Conservation (phyloP, 179 eudicot species). For the Sideroxylon spinosum region DNA sequence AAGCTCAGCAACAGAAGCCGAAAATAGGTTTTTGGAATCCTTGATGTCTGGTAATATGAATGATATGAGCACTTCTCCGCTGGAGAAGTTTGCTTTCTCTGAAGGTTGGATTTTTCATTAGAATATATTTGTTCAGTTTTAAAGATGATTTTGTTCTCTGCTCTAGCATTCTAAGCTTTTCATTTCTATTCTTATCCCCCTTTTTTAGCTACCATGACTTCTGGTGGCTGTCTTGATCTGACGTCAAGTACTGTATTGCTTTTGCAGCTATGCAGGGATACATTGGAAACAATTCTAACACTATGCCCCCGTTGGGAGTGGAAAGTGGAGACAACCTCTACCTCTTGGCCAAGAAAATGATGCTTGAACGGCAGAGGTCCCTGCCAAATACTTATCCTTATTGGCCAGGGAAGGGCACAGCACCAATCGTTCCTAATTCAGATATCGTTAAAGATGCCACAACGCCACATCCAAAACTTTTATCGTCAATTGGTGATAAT, state of each 20-base stretch:
- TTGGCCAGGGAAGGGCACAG: conserved; percentile 64
- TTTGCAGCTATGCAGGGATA: conserved; percentile 69
- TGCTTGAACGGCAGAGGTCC: conserved; percentile 68
- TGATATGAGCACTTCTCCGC: conserved; percentile 34
- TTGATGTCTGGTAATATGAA: conserved; percentile 62
- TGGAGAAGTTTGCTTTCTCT: conserved; percentile 57
- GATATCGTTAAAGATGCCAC: conserved; percentile 42
- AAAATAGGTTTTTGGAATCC: conserved; percentile 84
- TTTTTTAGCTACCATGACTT: conserved; percentile 6
- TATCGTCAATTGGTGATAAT: conserved; percentile 46
- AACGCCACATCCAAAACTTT: conserved; percentile 41
- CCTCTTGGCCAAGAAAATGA: conserved; percentile 57
- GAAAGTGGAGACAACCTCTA: conserved; percentile 61
- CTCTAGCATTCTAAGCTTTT: background rate
- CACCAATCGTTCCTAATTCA: conserved; percentile 38
- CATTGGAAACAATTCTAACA: conserved; percentile 39
- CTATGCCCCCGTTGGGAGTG: conserved; percentile 42
- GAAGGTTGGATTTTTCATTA: conserved; percentile 44
- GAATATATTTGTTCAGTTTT: background rate
- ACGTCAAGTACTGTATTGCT: background rate
- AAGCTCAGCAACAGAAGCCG: conserved; percentile 62
- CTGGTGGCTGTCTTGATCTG: conserved; percentile 6
- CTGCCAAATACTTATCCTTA: conserved; percentile 44
- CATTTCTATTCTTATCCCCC: background rate
- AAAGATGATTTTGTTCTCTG: background rate